phyloP scores from a whole-genome alignment of 768 basidiomycete species.

The Rhodotorula diobovata region DNA sequence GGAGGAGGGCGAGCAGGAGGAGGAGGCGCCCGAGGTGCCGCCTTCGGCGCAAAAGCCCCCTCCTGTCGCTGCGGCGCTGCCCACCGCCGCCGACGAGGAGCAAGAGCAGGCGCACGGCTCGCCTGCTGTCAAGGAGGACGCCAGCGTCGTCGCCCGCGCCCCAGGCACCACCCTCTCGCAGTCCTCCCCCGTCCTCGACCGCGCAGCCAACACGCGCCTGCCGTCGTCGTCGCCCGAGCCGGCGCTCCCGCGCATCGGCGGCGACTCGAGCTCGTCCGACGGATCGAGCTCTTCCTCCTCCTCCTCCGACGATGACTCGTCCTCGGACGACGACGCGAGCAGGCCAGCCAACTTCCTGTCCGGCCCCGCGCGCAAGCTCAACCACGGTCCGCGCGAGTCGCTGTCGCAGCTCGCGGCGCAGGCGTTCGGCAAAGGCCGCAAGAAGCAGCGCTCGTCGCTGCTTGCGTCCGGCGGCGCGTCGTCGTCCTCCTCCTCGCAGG shows the following conservation, averaged over 20 bases:
- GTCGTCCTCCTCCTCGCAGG: no score
- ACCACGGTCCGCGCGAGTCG: not conserved
- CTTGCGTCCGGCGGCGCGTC: not conserved
- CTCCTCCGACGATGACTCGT: slow-evolving; percentile 12
- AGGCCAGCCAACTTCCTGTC: not conserved
- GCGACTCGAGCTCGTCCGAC: not conserved
- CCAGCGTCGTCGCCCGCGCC: not conserved
- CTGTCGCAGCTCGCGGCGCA: slow-evolving; percentile 17
- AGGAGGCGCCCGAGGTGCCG: not conserved
- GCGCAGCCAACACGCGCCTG: slow-evolving; percentile 1
- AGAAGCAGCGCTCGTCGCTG: slow-evolving; percentile 9
- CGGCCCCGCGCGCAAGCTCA: not conserved
- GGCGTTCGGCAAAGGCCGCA: slow-evolving; percentile 16
- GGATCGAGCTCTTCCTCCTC: slow-evolving; percentile 7
- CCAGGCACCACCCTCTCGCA: not conserved
- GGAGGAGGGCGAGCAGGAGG: not conserved
- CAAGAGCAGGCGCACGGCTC: not conserved
- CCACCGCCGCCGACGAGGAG: not conserved
- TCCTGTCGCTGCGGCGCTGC: not conserved
- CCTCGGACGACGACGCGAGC: slow-evolving; percentile 4
- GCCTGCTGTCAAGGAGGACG: not conserved
- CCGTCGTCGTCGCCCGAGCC: slow-evolving; percentile 32
- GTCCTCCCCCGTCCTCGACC: not conserved
- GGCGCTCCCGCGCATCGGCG: slow-evolving; percentile 19
- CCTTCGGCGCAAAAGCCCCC: slow-evolving; percentile 1